Evolutionary conservation across 2,329 filamentous ascomycete genomes (phyloP).

Genomic region (Sclerotinia subarctica): DNA sequence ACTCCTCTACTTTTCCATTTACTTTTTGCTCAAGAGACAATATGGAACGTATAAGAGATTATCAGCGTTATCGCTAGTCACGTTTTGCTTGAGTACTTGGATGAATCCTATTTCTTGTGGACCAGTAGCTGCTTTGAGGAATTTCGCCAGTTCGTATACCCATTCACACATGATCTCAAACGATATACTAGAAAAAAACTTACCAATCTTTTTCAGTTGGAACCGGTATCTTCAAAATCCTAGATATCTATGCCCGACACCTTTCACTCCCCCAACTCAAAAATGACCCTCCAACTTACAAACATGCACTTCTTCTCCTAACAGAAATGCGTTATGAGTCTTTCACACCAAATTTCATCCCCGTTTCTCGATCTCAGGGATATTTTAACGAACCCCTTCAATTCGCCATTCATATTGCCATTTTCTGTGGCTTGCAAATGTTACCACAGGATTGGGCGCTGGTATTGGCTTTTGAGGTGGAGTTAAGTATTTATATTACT

Average conservation of each 20-base stretch:
- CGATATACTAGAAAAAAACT: background rate
- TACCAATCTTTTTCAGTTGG: constrained; percentile 32
- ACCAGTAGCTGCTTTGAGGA: constrained; percentile 37
- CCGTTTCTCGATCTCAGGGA: constrained; percentile 34
- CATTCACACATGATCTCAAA: background rate
- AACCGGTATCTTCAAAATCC: constrained; percentile 42
- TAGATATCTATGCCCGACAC: constrained; percentile 42
- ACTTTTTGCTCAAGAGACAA: constrained; percentile 33
- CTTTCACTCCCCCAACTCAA: constrained; percentile 35
- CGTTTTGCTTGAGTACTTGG: constrained; percentile 34
- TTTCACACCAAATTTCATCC: constrained; percentile 43
- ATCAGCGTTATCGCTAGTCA: constrained; percentile 29
- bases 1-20: constrained; percentile 38
- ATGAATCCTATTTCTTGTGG: constrained; percentile 38
- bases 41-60: constrained; percentile 31
- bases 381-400: constrained; percentile 41
- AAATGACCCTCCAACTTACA: constrained; percentile 32
- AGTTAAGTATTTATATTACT: constrained; percentile 42
- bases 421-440: constrained; percentile 40
- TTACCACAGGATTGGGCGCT: constrained; percentile 40
- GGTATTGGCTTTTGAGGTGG: constrained; percentile 41
- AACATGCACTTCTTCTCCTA: constrained; percentile 39
- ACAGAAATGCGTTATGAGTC: constrained; percentile 45
- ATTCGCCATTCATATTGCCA: constrained; percentile 38
- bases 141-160: constrained; percentile 38